Evolutionary conservation across 2,329 filamentous ascomycete species (phyloP).

Genomic region (Rosellinia necatrix): DNA sequence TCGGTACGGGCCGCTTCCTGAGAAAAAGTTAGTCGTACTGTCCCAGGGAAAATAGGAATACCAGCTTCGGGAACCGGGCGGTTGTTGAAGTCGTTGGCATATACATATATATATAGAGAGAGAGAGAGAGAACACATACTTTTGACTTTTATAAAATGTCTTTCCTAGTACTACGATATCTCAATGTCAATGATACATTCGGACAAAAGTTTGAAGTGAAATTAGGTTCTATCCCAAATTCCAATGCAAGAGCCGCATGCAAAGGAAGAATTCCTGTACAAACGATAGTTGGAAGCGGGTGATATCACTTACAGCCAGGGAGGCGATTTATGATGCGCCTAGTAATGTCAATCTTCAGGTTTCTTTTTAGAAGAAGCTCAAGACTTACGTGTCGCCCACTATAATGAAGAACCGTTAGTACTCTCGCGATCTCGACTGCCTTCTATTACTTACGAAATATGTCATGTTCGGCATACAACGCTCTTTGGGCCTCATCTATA

Average conservation of each 20-base stretch:
- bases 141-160: conserved; percentile 77
- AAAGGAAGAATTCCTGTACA: not conserved
- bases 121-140: conserved; percentile 12
- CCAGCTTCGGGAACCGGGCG: not conserved
- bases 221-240: not conserved
- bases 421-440: not conserved
- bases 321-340: conserved; percentile 72
- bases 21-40: conserved; percentile 46
- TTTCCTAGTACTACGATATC: conserved; percentile 69
- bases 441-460: conserved; percentile 62
- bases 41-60: not conserved
- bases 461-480: conserved; percentile 85
- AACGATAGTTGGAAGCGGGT: not conserved
- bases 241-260: not conserved
- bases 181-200: conserved; percentile 3
- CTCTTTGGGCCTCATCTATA: conserved; percentile 74
- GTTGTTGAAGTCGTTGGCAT: not conserved
- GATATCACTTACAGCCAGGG: conserved; percentile 54
- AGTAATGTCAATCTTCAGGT: not conserved
- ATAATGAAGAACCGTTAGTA: conserved; percentile 1
- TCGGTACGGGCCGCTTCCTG: conserved; percentile 83
- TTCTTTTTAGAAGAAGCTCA: not conserved
- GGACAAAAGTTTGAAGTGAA: not conserved
- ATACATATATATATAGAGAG: not conserved
- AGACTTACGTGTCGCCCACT: conserved; percentile 73